Base-by-base conservation (phyloP, 345 rosid genomes). In the Isatis tinctoria region DNA sequence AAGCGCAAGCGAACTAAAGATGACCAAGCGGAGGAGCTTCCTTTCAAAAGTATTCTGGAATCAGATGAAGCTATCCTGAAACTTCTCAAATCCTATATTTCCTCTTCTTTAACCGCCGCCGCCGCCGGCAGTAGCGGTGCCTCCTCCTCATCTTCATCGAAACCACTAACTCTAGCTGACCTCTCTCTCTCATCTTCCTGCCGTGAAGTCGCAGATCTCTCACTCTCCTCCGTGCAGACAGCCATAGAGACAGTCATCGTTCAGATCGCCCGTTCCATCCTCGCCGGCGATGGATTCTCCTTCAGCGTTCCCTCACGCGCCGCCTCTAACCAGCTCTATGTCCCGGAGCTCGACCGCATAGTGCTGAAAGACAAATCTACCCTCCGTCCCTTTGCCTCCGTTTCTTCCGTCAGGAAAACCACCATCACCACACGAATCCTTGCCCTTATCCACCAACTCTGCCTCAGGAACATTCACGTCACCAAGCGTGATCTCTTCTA, bases 401-500 rank as follows among this genome's bases (percentile, higher is more conserved):
- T 84, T 59, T 85, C 96, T 65, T 85, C 96, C 3, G 99, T 95
- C 3, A 90, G 99, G 73, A 95, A 92, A 70, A 71, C 96, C 39
- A 90, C 99, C 3, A 87, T 95, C 79, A 95, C 99, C 67, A 69
- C 95, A 51, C 86, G 84, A 12, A 92, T 95, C 78, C 88, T 95
- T 59, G 80, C 96, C n/a, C 89, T 95, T 57, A 72, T 95, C 81
- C 97, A 92, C 83, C 99, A 90, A 65, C 91, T 95, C 65, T 87
- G 92, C 78, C 87, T 83, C 70, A 88, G 81, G 69, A 85, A 60
- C 84, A 95, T 95, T 77, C 97, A 92, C 41, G 97, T 95, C 77
- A 95, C 99, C 51, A 95, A 92, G 88, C 92, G 99, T 66, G 99
- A 95, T 76, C 96, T 92, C 56, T 95, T 95, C 82, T 95, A 92